These are phyloP conservation scores for Quercus gilva DNA, from an alignment of 306 rosid species.

Conservation along the genomic window DNA sequence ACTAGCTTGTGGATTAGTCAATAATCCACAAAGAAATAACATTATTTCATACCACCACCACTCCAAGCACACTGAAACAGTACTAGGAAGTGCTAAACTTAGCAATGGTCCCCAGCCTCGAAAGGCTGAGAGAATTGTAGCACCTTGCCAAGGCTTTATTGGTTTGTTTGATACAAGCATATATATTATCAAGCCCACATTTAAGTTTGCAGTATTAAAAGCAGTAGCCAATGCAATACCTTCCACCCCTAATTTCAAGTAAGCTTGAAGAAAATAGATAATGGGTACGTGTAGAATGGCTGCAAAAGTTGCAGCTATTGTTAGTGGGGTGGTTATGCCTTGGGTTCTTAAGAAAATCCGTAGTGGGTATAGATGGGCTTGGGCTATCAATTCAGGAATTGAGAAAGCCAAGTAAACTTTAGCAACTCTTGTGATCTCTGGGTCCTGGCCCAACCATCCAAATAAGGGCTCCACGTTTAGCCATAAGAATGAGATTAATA, in stretches of 20 bases:
- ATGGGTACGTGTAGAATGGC: constrained; percentile 62
- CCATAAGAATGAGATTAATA: constrained; percentile 75
- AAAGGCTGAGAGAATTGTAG: constrained; percentile 34
- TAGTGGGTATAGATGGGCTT: constrained; percentile 64
- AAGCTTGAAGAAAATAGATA: constrained; percentile 48
- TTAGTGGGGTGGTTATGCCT: constrained; percentile 67
- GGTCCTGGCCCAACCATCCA: constrained; percentile 76
- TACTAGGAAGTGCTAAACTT: constrained; percentile 68
- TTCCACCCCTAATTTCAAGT: constrained; percentile 60
- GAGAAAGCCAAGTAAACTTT: constrained; percentile 68
- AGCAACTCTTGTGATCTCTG: constrained; percentile 62
- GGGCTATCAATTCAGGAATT: constrained; percentile 82
- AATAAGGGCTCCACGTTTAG: constrained; percentile 65
- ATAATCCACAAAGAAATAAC: constrained; percentile 67
- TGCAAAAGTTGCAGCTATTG: constrained; percentile 58
- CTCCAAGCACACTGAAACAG: constrained; percentile 71
- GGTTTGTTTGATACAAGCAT: constrained; percentile 50
- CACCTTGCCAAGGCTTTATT: constrained; percentile 72
- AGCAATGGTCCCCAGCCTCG: constrained; percentile 70
- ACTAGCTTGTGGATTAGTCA: constrained; percentile 66
- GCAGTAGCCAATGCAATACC: constrained; percentile 79
- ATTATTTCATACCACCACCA: constrained; percentile 97
- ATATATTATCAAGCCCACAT: constrained; percentile 54
- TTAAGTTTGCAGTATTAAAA: constrained; percentile 62
- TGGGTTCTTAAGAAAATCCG: constrained; percentile 70